phyloP scores from a whole-genome alignment of 1,139 yeast species.

The Kodamaea sp. region DNA sequence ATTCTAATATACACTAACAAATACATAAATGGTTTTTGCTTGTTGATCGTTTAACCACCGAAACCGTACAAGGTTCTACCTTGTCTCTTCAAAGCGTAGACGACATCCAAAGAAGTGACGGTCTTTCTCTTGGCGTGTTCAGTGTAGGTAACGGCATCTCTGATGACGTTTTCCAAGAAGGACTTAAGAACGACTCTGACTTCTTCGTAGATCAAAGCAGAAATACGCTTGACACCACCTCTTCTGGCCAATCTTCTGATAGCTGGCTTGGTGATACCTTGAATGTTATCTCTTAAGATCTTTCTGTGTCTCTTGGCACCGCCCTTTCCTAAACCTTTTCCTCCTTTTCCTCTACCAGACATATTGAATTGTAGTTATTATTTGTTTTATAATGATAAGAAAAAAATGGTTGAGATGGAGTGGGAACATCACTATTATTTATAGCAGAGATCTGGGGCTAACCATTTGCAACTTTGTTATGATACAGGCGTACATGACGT shows the following conservation, averaged over 20 bases:
- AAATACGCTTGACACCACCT: conserved; percentile 99
- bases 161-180: conserved; percentile 94
- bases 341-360: conserved; percentile 99
- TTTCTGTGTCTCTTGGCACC: conserved; percentile 99
- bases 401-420: not conserved
- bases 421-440: not conserved
- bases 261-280: conserved; percentile 99
- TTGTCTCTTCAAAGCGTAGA: conserved; percentile 99
- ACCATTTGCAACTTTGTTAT: not conserved
- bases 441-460: not conserved
- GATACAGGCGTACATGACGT: conserved; percentile 5
- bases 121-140: conserved; percentile 99
- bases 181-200: conserved; percentile 96
- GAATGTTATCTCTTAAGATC: conserved; percentile 98
- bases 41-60: conserved; percentile 82
- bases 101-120: conserved; percentile 97
- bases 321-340: conserved; percentile 98
- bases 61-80: conserved; percentile 99
- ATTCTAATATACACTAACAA: conserved; percentile 33
- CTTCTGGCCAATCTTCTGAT: conserved; percentile 99
- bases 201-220: conserved; percentile 98
- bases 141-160: conserved; percentile 98
- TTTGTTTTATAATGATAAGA: conserved; percentile 13
- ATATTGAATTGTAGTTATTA: conserved; percentile 47
- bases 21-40: too few relatives aligned